Conservation (phyloP, 495 filamentous ascomycete species). For the Parathielavia hyrcaniae region DNA sequence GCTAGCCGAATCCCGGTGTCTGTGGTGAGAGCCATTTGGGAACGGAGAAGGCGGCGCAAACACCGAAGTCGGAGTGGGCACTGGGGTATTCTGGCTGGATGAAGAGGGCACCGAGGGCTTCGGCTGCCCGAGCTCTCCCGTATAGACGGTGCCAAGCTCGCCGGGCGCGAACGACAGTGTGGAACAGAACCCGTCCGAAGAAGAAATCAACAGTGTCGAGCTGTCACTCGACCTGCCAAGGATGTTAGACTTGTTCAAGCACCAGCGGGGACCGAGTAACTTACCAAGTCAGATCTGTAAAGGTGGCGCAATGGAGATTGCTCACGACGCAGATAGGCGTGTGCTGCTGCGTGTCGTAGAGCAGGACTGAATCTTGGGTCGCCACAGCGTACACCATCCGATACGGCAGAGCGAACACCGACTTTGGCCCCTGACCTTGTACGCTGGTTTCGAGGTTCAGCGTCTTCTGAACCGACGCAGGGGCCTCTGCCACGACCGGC, state of each 20-base stretch:
- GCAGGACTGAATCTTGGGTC: slow-evolving; percentile 89
- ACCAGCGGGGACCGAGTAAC: slow-evolving; percentile 22
- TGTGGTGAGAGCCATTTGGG: slow-evolving; percentile 39
- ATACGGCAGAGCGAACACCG: slow-evolving; percentile 81
- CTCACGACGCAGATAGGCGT: slow-evolving; percentile 88
- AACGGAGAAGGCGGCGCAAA: slow-evolving; percentile 56
- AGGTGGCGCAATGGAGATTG: slow-evolving; percentile 94
- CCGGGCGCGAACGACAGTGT: slow-evolving; percentile 74
- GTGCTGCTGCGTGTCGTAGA: slow-evolving; percentile 96
- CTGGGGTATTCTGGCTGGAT: slow-evolving; percentile 55
- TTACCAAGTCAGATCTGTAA: slow-evolving; percentile 94
- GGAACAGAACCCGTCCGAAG: slow-evolving; percentile 96
- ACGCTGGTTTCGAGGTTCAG: slow-evolving; percentile 50
- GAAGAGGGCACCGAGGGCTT: slow-evolving; percentile 42
- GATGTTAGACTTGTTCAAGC: slow-evolving; percentile 26
- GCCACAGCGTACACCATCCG: slow-evolving; percentile 95
- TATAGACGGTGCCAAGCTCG: slow-evolving; percentile 84
- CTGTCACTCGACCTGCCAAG: slow-evolving; percentile 85
- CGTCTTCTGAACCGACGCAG: slow-evolving; percentile 39
- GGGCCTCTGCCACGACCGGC: slow-evolving; percentile 42
- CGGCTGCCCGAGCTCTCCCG: slow-evolving; percentile 53
- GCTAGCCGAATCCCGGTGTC: slow-evolving; percentile 45
- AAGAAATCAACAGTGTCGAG: slow-evolving; percentile 85
- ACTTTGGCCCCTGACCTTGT: slow-evolving; percentile 49
- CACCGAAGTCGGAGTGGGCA: slow-evolving; percentile 56